Percentiles rank a stretch among this genome's conserved stretches.
Evolutionary conservation across 768 basidiomycete genomes (phyloP).

Genomic region (Hortiboletus campestris): DNA sequence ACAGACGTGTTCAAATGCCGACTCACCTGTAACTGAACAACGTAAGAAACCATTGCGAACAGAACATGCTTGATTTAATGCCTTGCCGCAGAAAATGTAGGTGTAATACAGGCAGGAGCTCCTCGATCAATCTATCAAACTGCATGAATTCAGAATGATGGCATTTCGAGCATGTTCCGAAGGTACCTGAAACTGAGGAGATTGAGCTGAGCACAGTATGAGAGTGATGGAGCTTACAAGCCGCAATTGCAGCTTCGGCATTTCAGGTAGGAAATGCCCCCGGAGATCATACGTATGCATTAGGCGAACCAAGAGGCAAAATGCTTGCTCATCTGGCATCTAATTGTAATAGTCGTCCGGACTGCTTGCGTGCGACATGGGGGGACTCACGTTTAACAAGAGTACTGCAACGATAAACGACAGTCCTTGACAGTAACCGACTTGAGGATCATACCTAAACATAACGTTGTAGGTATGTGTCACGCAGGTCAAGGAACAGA

Average conservation of each 20-base stretch:
- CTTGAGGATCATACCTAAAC: constrained; percentile 80
- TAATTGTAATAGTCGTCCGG: constrained; percentile 29
- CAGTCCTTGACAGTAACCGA: constrained; percentile 97
- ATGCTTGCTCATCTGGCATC: constrained; percentile 99
- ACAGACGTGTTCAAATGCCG: neutral
- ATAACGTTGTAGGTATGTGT: constrained; percentile 5
- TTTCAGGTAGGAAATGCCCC: constrained; percentile 97
- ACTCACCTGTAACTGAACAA: constrained; percentile 90
- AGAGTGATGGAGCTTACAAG: constrained; percentile 50
- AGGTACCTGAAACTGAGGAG: constrained; percentile 57
- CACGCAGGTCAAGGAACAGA: neutral
- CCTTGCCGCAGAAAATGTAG: constrained; percentile 93
- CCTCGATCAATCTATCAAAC: constrained; percentile 94
- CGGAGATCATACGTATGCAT: constrained; percentile 97
- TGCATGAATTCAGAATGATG: constrained; percentile 35
- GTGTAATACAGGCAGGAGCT: constrained; percentile 87
- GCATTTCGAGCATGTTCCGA: constrained; percentile 1
- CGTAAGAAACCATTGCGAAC: constrained; percentile 98
- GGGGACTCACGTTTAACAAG: constrained; percentile 72
- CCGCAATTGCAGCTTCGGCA: constrained; percentile 94
- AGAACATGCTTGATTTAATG: constrained; percentile 97
- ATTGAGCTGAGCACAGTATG: neutral
- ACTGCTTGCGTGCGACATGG: neutral
- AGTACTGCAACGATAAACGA: constrained; percentile 96
- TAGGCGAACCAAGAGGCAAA: constrained; percentile 88